Evolutionary conservation across 192 early-diverging fungal species (phyloP).

Genomic region (Neocallimastix lanati): DNA sequence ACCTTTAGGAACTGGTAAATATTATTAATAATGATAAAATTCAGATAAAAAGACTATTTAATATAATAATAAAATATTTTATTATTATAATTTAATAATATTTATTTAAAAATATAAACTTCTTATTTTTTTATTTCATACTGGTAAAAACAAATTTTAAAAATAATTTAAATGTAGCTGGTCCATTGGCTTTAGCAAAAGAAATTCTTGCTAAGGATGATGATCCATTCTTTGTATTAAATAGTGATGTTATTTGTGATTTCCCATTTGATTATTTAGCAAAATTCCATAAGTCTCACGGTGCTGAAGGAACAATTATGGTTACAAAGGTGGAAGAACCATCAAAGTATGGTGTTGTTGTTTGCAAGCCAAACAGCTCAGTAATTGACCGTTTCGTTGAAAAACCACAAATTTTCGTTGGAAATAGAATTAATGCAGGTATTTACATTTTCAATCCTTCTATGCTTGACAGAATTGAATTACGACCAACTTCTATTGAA

Average conservation of each 20-base stretch:
- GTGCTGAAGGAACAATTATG: slow-evolving; percentile 87
- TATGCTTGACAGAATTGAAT: slow-evolving; percentile 77
- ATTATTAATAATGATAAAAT: no score
- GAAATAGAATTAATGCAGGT: slow-evolving; percentile 90
- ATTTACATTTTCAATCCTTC: slow-evolving; percentile 93
- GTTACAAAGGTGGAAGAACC: slow-evolving; percentile 95
- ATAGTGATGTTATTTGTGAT: slow-evolving; percentile 97
- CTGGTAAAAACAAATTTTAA: no score
- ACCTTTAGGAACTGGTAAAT: slow-evolving; percentile 70
- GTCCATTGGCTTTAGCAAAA: slow-evolving; percentile 85
- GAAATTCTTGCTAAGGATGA: slow-evolving; percentile 67
- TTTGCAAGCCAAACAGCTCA: slow-evolving; percentile 51
- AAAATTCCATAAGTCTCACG: slow-evolving; percentile 81
- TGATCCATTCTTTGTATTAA: slow-evolving; percentile 94
- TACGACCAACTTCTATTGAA: slow-evolving; percentile 92
- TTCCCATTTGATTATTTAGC: slow-evolving; percentile 82
- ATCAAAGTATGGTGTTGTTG: slow-evolving; percentile 96
- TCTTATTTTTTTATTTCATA: no score
- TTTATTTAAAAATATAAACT: no score
- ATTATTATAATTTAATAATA: no score
- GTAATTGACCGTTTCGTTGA: slow-evolving; percentile 90
- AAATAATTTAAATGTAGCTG: no score
- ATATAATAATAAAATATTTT: no score
- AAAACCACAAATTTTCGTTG: slow-evolving; percentile 86
- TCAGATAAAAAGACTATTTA: no score